Percentiles rank a stretch among this genome's conserved stretches.
phyloP scores from a whole-genome alignment of 2,329 filamentous ascomycete genomes.

The Sporothrix phasma region DNA sequence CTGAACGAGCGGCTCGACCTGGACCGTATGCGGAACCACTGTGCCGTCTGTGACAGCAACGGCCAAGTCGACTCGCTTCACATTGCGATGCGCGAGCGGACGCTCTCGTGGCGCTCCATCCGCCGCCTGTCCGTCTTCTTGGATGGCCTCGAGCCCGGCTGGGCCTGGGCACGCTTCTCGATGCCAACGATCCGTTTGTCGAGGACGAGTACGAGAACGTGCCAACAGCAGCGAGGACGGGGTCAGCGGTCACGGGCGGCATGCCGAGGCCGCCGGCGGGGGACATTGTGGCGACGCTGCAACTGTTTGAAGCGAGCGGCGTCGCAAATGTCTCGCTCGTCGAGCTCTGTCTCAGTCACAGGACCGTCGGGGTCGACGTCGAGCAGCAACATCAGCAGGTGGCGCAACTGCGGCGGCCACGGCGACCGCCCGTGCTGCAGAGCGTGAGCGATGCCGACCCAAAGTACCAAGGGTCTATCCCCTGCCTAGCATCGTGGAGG shows the following conservation, averaged over 20 bases:
- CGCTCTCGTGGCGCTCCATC: slow-evolving; percentile 47
- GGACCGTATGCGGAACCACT: slow-evolving; percentile 43
- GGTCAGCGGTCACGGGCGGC: slow-evolving; percentile 12
- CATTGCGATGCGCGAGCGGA: slow-evolving; percentile 45
- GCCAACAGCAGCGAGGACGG: slow-evolving; percentile 18
- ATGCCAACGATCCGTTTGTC: slow-evolving; percentile 24
- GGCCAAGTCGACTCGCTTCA: slow-evolving; percentile 51
- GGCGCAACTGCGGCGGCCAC: slow-evolving; percentile 19
- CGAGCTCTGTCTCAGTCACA: slow-evolving; percentile 33
- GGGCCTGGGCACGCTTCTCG: slow-evolving; percentile 43
- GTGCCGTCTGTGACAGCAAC: slow-evolving; percentile 44
- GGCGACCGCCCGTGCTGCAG: slow-evolving; percentile 11
- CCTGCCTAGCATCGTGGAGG: slow-evolving; percentile 29
- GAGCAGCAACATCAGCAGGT: slow-evolving; percentile 13
- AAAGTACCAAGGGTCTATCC: slow-evolving; percentile 32
- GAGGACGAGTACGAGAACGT: slow-evolving; percentile 8
- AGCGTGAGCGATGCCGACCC: slow-evolving; percentile 22
- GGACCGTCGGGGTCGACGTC: slow-evolving; percentile 16
- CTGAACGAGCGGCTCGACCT: slow-evolving; percentile 36
- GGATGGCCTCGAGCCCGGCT: slow-evolving; percentile 44
- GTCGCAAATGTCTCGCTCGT: slow-evolving; percentile 42
- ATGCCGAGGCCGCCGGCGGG: slow-evolving; percentile 33
- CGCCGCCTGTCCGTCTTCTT: slow-evolving; percentile 38
- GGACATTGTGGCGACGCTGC: slow-evolving; percentile 33
- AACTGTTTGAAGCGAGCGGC: slow-evolving; percentile 41